Conservation (phyloP, 352 stramenopile species). For the Phytophthora aleatoria region DNA sequence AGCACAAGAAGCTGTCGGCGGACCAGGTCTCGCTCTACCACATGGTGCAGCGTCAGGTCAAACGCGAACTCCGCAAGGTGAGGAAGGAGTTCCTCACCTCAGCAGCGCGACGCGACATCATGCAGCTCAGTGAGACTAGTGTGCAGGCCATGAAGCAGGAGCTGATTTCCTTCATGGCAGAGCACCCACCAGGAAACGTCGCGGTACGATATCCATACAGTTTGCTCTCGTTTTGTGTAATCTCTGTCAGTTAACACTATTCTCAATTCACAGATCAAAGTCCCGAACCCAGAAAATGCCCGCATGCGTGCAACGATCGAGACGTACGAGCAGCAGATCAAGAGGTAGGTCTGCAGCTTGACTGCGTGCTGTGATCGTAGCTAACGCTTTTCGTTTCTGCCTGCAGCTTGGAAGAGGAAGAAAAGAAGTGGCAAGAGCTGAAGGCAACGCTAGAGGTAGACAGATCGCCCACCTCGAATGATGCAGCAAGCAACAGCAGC, state of each 20-base stretch:
- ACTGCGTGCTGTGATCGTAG: not conserved
- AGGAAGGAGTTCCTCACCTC: constrained; percentile 72
- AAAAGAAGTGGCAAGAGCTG: constrained; percentile 57
- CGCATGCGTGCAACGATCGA: constrained; percentile 57
- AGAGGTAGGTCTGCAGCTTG: constrained; percentile 30
- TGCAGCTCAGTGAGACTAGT: constrained; percentile 72
- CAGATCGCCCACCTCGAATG: constrained; percentile 13
- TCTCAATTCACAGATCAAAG: constrained; percentile 34
- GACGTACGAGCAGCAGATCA: constrained; percentile 48
- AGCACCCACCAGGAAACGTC: constrained; percentile 50
- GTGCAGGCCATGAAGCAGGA: constrained; percentile 68
- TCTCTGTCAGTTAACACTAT: no score
- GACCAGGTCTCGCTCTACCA: constrained; percentile 70
- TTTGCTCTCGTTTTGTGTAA: not conserved
- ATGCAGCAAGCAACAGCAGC: constrained; percentile 8
- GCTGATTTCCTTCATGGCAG: constrained; percentile 62
- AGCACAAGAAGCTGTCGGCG: constrained; percentile 41
- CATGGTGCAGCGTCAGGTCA: constrained; percentile 59
- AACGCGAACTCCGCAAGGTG: constrained; percentile 69
- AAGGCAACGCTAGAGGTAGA: constrained; percentile 43
- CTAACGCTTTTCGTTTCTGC: constrained; percentile 1
- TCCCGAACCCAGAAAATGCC: constrained; percentile 69
- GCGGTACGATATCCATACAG: constrained; percentile 34
- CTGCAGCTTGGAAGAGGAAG: constrained; percentile 52
- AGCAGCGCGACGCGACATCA: constrained; percentile 58